Evolutionary conservation across 2,329 filamentous ascomycete species (phyloP).

Genomic region (Neofusicoccum sp.): DNA sequence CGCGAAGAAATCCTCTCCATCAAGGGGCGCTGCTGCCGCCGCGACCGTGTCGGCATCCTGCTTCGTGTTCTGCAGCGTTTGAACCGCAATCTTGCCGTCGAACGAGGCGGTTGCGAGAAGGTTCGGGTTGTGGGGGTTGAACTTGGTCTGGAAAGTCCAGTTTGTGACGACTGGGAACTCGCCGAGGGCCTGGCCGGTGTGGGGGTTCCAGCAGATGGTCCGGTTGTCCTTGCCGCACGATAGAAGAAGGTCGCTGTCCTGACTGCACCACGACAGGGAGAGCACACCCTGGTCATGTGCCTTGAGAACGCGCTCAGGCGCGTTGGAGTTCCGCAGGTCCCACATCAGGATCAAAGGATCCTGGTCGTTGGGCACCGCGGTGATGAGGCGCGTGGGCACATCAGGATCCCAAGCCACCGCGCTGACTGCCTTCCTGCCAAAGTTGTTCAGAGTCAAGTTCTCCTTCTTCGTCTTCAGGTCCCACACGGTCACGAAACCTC

Average conservation of each 20-base stretch:
- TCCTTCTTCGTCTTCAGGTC: constrained; percentile 98
- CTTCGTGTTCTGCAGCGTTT: constrained; percentile 93
- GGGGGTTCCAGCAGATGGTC: constrained; percentile 93
- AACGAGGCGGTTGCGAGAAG: constrained; percentile 94
- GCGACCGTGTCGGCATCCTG: constrained; percentile 61
- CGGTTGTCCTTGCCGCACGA: constrained; percentile 97
- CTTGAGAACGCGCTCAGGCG: constrained; percentile 80
- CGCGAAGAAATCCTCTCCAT: constrained; percentile 95
- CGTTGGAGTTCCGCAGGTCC: constrained; percentile 95
- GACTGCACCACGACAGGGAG: constrained; percentile 90
- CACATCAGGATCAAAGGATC: constrained; percentile 86
- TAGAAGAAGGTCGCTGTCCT: constrained; percentile 83
- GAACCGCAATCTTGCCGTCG: constrained; percentile 91
- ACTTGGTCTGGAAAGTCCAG: constrained; percentile 95
- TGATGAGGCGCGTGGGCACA: constrained; percentile 87
- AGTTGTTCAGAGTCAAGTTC: constrained; percentile 87
- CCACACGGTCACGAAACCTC: constrained; percentile 97
- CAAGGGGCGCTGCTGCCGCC: constrained; percentile 64
- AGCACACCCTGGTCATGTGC: constrained; percentile 94
- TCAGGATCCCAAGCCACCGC: constrained; percentile 97
- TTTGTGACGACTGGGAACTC: constrained; percentile 98
- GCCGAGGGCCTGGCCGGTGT: constrained; percentile 81
- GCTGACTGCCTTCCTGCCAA: constrained; percentile 87
- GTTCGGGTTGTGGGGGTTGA: constrained; percentile 89
- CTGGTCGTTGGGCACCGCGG: constrained; percentile 84